phyloP scores from a whole-genome alignment of 2,329 filamentous ascomycete species.

The Alternaria incomplexa region DNA sequence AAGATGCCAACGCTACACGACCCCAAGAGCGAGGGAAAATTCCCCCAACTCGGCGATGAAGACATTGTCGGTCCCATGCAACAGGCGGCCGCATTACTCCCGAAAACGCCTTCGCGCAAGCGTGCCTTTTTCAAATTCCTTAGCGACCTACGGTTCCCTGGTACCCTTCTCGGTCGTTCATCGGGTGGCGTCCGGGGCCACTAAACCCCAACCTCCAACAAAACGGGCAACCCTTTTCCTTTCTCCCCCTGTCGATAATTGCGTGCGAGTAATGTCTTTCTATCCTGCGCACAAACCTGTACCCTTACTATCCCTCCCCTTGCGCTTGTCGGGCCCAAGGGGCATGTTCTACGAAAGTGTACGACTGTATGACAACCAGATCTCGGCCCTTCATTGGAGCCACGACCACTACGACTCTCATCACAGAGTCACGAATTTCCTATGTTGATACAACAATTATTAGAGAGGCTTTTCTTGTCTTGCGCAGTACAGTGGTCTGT shows the following conservation, averaged over 20 bases:
- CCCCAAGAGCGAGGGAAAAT: conserved; percentile 75
- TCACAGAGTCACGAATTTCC: conserved; percentile 41
- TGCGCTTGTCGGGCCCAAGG: conserved; percentile 8
- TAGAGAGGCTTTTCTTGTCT: conserved; percentile 27
- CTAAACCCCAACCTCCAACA: conserved; percentile 15
- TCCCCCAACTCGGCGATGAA: conserved; percentile 84
- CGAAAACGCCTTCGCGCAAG: conserved; percentile 46
- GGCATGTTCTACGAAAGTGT: conserved; percentile 40
- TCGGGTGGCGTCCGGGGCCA: conserved; percentile 36
- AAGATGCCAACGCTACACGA: conserved; percentile 73
- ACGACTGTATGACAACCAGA: conserved; percentile 46
- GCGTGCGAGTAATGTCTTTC: conserved; percentile 32
- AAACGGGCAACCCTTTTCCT: conserved; percentile 4
- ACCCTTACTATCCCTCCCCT: conserved; percentile 35
- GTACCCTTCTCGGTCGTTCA: conserved; percentile 40
- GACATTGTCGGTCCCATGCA: conserved; percentile 93
- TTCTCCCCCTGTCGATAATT: conserved; percentile 37
- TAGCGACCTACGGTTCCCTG: conserved; percentile 45
- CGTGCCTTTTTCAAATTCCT: conserved; percentile 49
- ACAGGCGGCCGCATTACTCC: conserved; percentile 42
- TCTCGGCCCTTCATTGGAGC: conserved; percentile 35
- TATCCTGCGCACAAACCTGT: conserved; percentile 35
- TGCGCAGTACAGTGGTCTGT: conserved; percentile 16
- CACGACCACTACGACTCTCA: conserved; percentile 36
- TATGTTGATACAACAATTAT: conserved; percentile 34